phyloP scores from a whole-genome alignment of 257 asterid species.

The Perilla frutescens region DNA sequence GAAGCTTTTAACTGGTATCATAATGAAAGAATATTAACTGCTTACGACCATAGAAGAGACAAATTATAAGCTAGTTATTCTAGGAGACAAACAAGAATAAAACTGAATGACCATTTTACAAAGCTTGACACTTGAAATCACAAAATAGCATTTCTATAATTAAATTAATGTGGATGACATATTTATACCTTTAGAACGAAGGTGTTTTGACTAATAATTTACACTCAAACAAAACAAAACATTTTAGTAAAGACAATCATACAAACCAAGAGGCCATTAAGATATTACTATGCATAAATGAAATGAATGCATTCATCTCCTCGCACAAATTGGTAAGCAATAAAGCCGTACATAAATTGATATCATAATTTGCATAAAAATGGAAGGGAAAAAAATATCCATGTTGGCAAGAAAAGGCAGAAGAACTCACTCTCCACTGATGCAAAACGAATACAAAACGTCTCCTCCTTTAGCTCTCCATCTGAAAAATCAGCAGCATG shows the following conservation, averaged over 20 bases:
- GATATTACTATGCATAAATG: not conserved
- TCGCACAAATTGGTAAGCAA: not conserved
- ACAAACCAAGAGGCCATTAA: slow-evolving; percentile 16
- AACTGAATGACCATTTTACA: not conserved
- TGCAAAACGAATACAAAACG: slow-evolving; percentile 74
- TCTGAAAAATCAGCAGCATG: slow-evolving; percentile 88
- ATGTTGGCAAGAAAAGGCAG: slow-evolving; percentile 2
- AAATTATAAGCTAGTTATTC: not conserved
- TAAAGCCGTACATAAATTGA: not conserved
- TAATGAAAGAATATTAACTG: not conserved
- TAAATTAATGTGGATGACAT: not conserved
- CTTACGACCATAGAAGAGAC: not conserved
- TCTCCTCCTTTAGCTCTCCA: slow-evolving; percentile 86
- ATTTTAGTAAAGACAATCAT: not conserved
- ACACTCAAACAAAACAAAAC: not conserved
- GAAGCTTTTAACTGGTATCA: not conserved
- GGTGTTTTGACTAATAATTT: not conserved
- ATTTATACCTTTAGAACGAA: not conserved
- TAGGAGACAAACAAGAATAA: not conserved
- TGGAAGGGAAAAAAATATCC: not conserved
- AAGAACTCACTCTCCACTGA: slow-evolving; percentile 72
- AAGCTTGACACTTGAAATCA: not conserved
- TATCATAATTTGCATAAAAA: not conserved
- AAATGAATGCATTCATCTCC: not conserved
- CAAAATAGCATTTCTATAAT: not conserved